phyloP scores from a whole-genome alignment of 371 early-diverging fungal species.

The Cokeromyces recurvatus region DNA sequence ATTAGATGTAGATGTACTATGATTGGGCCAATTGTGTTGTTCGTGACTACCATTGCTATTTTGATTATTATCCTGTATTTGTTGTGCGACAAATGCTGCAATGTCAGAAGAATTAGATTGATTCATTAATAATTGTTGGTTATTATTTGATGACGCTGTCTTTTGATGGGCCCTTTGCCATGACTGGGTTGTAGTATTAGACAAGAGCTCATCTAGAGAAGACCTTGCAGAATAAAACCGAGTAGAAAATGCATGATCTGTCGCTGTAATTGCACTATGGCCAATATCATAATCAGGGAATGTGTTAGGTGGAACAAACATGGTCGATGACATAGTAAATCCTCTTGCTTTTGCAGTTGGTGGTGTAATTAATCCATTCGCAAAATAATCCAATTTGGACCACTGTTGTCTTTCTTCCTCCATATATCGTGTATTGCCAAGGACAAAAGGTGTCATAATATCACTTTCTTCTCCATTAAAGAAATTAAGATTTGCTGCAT shows the following conservation, averaged over 20 bases:
- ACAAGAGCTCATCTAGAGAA: not conserved
- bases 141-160: not conserved
- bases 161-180: not conserved
- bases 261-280: not conserved
- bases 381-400: constrained; percentile 15
- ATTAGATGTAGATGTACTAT: not conserved
- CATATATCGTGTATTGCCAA: constrained; percentile 9
- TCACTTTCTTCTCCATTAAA: constrained; percentile 1
- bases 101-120: constrained; percentile 7
- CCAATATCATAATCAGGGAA: too few species aligned
- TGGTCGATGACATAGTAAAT: constrained; percentile 5
- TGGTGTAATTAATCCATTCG: constrained; percentile 5
- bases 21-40: not conserved
- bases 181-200: not conserved
- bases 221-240: not conserved
- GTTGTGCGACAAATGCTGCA: constrained; percentile 22
- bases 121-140: constrained; percentile 1
- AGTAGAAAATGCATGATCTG: not conserved
- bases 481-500: not conserved
- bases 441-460: constrained; percentile 21
- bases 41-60: not conserved
- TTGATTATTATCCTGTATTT: constrained; percentile 10
- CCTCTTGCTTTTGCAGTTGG: constrained; percentile 10
- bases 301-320: not conserved
- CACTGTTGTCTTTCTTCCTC: constrained; percentile 15